phyloP scores from a whole-genome alignment of 2,329 filamentous ascomycete genomes.

The Exophiala alcalophila region DNA sequence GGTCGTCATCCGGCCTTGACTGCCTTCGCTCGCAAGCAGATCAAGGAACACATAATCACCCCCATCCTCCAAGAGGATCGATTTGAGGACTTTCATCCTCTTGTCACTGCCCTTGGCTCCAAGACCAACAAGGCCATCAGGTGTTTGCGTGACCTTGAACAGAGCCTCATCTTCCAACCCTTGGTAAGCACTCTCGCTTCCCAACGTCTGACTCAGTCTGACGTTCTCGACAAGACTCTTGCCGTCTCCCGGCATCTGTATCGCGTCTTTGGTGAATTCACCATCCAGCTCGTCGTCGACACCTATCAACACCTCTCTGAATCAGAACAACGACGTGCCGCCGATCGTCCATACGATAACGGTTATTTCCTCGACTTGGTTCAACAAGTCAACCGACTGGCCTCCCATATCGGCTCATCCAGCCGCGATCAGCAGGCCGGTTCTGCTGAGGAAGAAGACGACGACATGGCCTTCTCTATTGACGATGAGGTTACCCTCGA shows the following conservation, averaged over 20 bases:
- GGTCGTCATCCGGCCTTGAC: constrained; percentile 61
- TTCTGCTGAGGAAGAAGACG: constrained; percentile 49
- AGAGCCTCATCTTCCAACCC: constrained; percentile 85
- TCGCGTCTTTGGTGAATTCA: constrained; percentile 84
- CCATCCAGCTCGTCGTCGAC: constrained; percentile 84
- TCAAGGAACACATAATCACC: constrained; percentile 73
- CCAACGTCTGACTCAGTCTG: constrained; percentile 64
- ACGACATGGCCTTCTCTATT: constrained; percentile 52
- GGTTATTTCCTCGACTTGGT: constrained; percentile 96
- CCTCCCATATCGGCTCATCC: constrained; percentile 73
- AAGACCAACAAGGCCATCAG: constrained; percentile 76
- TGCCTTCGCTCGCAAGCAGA: constrained; percentile 68
- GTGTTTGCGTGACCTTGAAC: constrained; percentile 89
- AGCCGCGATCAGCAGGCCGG: constrained; percentile 54
- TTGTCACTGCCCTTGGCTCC: constrained; percentile 70
- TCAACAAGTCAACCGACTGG: constrained; percentile 89
- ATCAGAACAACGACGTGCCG: constrained; percentile 76
- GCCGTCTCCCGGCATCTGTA: constrained; percentile 68
- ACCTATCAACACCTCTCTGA: constrained; percentile 83
- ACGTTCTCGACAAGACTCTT: constrained; percentile 72
- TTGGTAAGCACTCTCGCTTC: constrained; percentile 66
- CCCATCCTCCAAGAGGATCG: constrained; percentile 71
- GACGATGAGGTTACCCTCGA: constrained; percentile 74
- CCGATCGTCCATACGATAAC: constrained; percentile 88
- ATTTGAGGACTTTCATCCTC: constrained; percentile 75